Evolutionary conservation across 208 protist species (phyloP), one percentile per base, ranked within the genome.

Genomic region (Acanthamoeba royreba): DNA sequence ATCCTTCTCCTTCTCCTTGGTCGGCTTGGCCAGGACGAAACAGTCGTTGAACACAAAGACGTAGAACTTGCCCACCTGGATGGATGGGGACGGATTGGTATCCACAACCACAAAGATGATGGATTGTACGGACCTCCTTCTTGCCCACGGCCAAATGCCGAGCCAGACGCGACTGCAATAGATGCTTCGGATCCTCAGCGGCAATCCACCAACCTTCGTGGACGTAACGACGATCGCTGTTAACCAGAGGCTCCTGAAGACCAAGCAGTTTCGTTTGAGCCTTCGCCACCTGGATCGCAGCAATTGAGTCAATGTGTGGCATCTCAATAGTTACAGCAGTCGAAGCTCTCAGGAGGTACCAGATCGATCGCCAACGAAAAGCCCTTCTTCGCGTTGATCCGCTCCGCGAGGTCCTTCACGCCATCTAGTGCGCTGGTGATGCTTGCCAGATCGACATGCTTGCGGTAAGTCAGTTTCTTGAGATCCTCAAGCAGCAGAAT

Each of bases 11-110:
- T 77, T 38, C 35, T 19, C 49, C 13, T 19, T 19, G 49, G 35
- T 43, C 33, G 66, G 66, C 66, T 77, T 77, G 66, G 66, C 66
- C 66, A 77, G 35, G 25, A 77, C 66, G 66, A 77, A 77, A 38
- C 66, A 77, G 66, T 77, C 66, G 66, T 77, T 77, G 66, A 77
- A 77, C 66, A 77, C 66, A 28, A 77, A 77, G 35, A 45, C 66
- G 35, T 77, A 77, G 66, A 77, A 77, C 33, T 43, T 38, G 66
- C 66, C 66, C 35, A 77, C 66, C 66, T 77, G 19, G 55, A 11
- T 19, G 25, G 8, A 35, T 19, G 2, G 55, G 25, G 3, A 3
- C n/a, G n/a, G n/a, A n/a, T n/a, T n/a, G n/a, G n/a, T n/a, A n/a
- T n/a, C n/a, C n/a, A n/a, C n/a, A n/a, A 25, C 25, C 19, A 25